A percentile compares a stretch with the other conserved stretches of the same genome.
Conservation (phyloP, 352 stramenopile genomes). For the Globisporangium camurandrum region DNA sequence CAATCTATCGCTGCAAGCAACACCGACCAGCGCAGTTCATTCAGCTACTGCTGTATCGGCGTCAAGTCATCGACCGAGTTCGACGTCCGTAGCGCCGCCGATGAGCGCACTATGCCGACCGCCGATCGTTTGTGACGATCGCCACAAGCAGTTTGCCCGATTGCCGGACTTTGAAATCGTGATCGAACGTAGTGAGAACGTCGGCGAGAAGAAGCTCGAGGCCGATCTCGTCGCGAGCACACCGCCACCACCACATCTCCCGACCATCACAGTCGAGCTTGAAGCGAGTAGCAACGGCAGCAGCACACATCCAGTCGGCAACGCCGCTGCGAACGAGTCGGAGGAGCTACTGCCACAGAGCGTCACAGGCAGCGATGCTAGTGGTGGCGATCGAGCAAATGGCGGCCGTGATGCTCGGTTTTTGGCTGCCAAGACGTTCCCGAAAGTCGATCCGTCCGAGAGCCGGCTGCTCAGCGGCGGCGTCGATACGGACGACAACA, state of each 20-base stretch:
- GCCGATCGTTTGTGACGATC: conserved; percentile 29
- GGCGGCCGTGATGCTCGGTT: conserved; percentile 1
- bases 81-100: neutral
- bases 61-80: neutral
- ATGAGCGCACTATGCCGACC: conserved; percentile 22
- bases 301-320: neutral
- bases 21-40: no score
- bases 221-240: conserved; percentile 39
- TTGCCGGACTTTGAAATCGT: conserved; percentile 26
- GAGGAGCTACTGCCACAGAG: conserved; percentile 7
- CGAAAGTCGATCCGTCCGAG: conserved; percentile 31
- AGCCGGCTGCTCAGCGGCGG: conserved; percentile 16
- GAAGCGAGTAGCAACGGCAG: conserved; percentile 9
- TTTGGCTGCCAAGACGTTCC: conserved; percentile 12
- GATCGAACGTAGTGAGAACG: conserved; percentile 4
- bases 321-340: neutral
- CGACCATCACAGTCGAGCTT: conserved; percentile 29
- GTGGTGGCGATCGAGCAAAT: neutral
- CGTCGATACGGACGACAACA: conserved; percentile 3
- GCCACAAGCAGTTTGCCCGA: conserved; percentile 33
- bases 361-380: neutral
- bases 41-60: conserved; percentile 2
- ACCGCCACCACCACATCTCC: conserved; percentile 42
- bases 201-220: conserved; percentile 40
- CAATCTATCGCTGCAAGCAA: conserved; percentile 39